These are phyloP conservation scores for Candida chilensis DNA, from an alignment of 805 yeast species.

Conservation along the genomic window DNA sequence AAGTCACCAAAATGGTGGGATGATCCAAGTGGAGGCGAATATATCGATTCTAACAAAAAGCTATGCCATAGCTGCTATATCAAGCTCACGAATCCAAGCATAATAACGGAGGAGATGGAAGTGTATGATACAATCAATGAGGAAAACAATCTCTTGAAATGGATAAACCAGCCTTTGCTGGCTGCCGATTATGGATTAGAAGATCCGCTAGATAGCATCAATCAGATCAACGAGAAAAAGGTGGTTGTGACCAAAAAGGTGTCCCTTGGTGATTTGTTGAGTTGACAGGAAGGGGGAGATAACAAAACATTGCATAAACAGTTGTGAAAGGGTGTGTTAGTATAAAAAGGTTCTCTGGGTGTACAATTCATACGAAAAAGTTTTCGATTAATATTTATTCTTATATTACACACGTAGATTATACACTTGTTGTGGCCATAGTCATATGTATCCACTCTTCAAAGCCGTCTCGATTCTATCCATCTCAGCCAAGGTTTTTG, in stretches of 20 bases:
- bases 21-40: no score
- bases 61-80: not conserved
- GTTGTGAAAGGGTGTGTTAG: no score
- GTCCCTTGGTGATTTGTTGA: not conserved
- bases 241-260: no score
- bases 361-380: no score
- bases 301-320: no score
- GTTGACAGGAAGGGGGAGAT: no score
- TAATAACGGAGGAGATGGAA: not conserved
- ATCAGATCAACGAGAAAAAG: no score
- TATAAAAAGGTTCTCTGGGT: no score
- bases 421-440: not conserved
- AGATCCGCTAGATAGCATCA: not conserved
- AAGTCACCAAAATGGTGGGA: slow-evolving; percentile 1
- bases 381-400: no score
- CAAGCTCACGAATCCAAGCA: not conserved
- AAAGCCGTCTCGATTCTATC: slow-evolving; percentile 56
- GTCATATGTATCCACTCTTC: slow-evolving; percentile 21
- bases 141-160: not conserved
- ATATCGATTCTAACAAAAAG: not conserved
- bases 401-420: no score
- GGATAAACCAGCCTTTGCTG: not conserved
- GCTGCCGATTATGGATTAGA: not conserved
- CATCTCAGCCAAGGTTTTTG: slow-evolving; percentile 68
- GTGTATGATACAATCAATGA: slow-evolving; percentile 1